Evolutionary conservation across 2,329 filamentous ascomycete genomes (phyloP).

Genomic region (Ophiocordyceps sinensis): DNA sequence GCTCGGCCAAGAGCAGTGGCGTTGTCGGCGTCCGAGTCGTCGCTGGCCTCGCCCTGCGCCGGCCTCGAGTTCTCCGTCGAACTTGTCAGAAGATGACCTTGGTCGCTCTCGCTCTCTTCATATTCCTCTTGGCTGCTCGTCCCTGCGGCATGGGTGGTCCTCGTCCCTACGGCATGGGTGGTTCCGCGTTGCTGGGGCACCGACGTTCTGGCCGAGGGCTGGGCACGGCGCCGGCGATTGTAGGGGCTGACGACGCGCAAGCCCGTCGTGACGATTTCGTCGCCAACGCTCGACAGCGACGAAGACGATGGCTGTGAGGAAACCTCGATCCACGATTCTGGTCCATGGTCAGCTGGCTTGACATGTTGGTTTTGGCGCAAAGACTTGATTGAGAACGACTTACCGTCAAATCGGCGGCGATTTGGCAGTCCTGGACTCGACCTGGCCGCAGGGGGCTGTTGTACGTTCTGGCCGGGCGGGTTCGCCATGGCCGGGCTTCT

Average conservation of each 20-base stretch:
- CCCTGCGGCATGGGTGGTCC: slow-evolving; percentile 31
- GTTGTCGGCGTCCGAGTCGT: slow-evolving; percentile 39
- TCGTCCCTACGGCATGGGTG: slow-evolving; percentile 33
- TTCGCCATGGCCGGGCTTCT: background rate
- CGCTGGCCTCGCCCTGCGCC: slow-evolving; percentile 19
- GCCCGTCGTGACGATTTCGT: slow-evolving; percentile 85
- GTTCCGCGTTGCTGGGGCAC: slow-evolving; percentile 25
- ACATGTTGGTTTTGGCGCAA: background rate
- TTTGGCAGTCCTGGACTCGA: slow-evolving; percentile 16
- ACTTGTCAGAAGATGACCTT: slow-evolving; percentile 51
- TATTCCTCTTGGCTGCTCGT: slow-evolving; percentile 86
- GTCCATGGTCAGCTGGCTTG: slow-evolving; percentile 6
- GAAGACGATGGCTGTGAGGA: slow-evolving; percentile 87
- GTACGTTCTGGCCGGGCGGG: background rate
- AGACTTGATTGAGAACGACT: slow-evolving; percentile 3
- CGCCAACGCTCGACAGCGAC: slow-evolving; percentile 69
- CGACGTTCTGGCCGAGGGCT: slow-evolving; percentile 14
- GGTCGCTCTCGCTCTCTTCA: slow-evolving; percentile 84
- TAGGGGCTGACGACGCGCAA: slow-evolving; percentile 59
- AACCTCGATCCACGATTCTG: slow-evolving; percentile 96
- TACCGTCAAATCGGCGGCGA: slow-evolving; percentile 22
- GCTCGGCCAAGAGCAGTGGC: slow-evolving; percentile 61
- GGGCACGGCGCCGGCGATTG: slow-evolving; percentile 40
- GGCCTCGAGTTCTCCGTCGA: slow-evolving; percentile 38
- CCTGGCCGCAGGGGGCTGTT: background rate